Percentiles rank a stretch among this genome's conserved stretches.
phyloP scores from a whole-genome alignment of 495 filamentous ascomycete species.

The Pyrenopolyporus hunteri region DNA sequence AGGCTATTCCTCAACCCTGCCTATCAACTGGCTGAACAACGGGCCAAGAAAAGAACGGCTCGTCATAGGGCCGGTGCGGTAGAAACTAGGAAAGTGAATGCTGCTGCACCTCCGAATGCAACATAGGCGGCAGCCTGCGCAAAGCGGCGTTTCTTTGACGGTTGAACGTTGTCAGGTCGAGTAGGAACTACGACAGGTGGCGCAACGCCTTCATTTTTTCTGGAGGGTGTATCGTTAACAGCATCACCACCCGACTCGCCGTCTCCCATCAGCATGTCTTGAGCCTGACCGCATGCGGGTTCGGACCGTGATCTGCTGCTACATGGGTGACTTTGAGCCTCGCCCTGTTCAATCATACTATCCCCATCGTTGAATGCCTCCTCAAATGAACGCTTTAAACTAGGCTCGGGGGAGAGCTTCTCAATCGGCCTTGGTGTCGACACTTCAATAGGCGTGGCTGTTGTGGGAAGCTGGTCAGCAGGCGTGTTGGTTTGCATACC shows the following conservation, averaged over 20 bases:
- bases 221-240: background rate
- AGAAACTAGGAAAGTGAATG: constrained; percentile 44
- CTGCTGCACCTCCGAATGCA: constrained; percentile 42
- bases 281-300: background rate
- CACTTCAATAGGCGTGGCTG: background rate
- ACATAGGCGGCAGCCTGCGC: constrained; percentile 41
- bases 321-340: background rate
- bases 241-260: background rate
- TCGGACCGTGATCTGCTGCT: background rate
- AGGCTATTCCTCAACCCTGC: background rate
- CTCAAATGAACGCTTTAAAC: constrained; percentile 26
- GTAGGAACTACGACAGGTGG: background rate
- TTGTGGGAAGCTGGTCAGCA: background rate
- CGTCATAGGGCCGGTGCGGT: constrained; percentile 39
- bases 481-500: background rate
- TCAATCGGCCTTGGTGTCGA: background rate
- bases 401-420: background rate
- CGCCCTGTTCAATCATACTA: background rate
- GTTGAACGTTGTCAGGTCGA: constrained; percentile 15
- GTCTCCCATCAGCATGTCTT: background rate
- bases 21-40: too few species aligned
- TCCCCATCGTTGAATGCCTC: constrained; percentile 19
- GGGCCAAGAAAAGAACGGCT: too few species aligned
- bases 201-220: background rate
- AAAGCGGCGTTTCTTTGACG: constrained; percentile 41